Evolutionary conservation across 192 early-diverging fungal genomes (phyloP).

Genomic region (Oehlia diaphana): DNA sequence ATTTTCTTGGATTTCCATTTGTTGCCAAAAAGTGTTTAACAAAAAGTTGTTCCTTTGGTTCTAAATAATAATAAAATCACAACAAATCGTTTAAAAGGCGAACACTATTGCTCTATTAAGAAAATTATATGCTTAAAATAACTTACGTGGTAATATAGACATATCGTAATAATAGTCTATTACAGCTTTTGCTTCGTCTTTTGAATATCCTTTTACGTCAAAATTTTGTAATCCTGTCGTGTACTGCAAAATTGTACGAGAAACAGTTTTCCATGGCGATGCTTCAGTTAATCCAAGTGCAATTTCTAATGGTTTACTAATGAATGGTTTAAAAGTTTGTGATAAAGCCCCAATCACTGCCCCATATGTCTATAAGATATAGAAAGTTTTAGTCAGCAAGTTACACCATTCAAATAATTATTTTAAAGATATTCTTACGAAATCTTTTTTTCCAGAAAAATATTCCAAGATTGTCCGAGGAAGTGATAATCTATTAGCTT

Average conservation of each 20-base stretch:
- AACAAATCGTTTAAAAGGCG: no score
- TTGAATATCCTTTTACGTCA: slow-evolving; percentile 43
- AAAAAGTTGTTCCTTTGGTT: slow-evolving; percentile 11
- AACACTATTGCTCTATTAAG: no score
- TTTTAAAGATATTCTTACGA: slow-evolving; percentile 19
- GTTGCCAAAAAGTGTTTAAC: slow-evolving; percentile 3
- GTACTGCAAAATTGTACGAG: slow-evolving; percentile 34
- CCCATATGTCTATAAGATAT: slow-evolving; percentile 31
- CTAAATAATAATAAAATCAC: neutral
- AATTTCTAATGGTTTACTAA: slow-evolving; percentile 43
- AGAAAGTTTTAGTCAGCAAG: neutral
- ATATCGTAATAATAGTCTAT: slow-evolving; percentile 43
- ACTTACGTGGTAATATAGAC: slow-evolving; percentile 10
- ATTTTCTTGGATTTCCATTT: slow-evolving; percentile 26
- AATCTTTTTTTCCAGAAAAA: slow-evolving; percentile 45
- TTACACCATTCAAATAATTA: neutral
- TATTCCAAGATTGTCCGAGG: slow-evolving; percentile 49
- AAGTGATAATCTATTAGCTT: slow-evolving; percentile 42
- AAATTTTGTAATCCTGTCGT: slow-evolving; percentile 37
- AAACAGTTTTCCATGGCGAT: slow-evolving; percentile 39
- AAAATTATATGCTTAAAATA: neutral
- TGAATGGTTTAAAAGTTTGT: slow-evolving; percentile 27
- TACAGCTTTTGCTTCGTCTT: slow-evolving; percentile 45
- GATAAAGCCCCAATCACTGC: slow-evolving; percentile 46
- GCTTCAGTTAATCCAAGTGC: slow-evolving; percentile 37